phyloP scores from a whole-genome alignment of 805 yeast genomes.

The Lachancea waltii region DNA sequence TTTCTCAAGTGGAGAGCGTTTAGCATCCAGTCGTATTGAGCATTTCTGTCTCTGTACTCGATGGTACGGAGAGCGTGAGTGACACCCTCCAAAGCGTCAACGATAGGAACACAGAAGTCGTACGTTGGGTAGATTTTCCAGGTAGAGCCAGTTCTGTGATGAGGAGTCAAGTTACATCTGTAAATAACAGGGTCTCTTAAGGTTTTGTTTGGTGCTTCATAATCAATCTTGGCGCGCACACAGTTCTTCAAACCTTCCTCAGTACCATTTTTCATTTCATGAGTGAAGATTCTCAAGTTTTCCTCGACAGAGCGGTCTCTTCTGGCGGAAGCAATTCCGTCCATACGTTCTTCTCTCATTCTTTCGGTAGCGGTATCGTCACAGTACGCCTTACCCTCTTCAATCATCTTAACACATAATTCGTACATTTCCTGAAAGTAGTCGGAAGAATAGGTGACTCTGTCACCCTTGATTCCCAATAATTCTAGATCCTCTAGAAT shows the following conservation, averaged over 20 bases:
- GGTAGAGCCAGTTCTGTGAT: constrained; percentile 85
- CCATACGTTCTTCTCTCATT: constrained; percentile 99
- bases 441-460: constrained; percentile 82
- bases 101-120: constrained; percentile 97
- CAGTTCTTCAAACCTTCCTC: constrained; percentile 89
- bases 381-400: constrained; percentile 94
- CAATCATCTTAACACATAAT: constrained; percentile 75
- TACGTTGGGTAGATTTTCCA: constrained; percentile 99
- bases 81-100: constrained; percentile 93
- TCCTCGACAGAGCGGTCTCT: constrained; percentile 93
- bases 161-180: constrained; percentile 96
- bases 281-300: constrained; percentile 74
- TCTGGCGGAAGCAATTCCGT: constrained; percentile 86
- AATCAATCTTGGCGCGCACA: constrained; percentile 94
- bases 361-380: constrained; percentile 91
- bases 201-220: constrained; percentile 85
- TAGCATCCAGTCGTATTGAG: constrained; percentile 96
- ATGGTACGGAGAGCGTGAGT: constrained; percentile 97
- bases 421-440: constrained; percentile 91
- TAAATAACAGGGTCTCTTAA: constrained; percentile 96
- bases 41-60: constrained; percentile 98
- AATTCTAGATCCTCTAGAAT: constrained; percentile 87
- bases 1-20: constrained; percentile 75
- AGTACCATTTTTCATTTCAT: constrained; percentile 91
- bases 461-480: constrained; percentile 90